These are phyloP conservation scores for Phoenix roebelenii DNA, from an alignment of 176 grass and related monocot species.

Conservation along the genomic window DNA sequence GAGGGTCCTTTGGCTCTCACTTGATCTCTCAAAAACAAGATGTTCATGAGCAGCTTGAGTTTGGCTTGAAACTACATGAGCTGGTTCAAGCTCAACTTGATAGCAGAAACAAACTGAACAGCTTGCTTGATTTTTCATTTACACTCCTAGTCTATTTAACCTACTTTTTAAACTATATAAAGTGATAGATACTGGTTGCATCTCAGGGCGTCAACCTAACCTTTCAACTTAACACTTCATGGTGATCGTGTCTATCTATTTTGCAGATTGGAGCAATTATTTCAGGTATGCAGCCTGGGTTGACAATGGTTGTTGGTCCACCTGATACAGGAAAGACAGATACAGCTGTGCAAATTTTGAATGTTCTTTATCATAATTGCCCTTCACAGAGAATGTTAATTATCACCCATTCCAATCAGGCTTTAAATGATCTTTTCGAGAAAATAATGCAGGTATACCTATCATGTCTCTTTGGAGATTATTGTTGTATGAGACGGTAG, in stretches of 20 bases:
- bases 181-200: no score
- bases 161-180: no score
- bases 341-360: slow-evolving; percentile 98
- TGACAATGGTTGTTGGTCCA: slow-evolving; percentile 96
- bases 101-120: no score
- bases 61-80: no score
- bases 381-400: slow-evolving; percentile 93
- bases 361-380: slow-evolving; percentile 98
- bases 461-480: not conserved
- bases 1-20: no score
- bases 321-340: slow-evolving; percentile 97
- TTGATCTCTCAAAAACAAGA: no score
- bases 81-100: no score
- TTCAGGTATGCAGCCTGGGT: slow-evolving; percentile 83
- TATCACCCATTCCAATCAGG: slow-evolving; percentile 97
- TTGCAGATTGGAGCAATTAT: slow-evolving; percentile 87
- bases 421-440: slow-evolving; percentile 97
- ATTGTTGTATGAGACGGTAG: no score
- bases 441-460: slow-evolving; percentile 94
- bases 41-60: no score
- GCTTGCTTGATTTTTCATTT: no score
- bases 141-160: no score
- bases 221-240: slow-evolving; percentile 11
- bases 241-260: slow-evolving; percentile 14
- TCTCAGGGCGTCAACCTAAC: no score